These are phyloP conservation scores for Auricularia sp. DNA, from an alignment of 768 basidiomycete genomes.

Conservation along the genomic window DNA sequence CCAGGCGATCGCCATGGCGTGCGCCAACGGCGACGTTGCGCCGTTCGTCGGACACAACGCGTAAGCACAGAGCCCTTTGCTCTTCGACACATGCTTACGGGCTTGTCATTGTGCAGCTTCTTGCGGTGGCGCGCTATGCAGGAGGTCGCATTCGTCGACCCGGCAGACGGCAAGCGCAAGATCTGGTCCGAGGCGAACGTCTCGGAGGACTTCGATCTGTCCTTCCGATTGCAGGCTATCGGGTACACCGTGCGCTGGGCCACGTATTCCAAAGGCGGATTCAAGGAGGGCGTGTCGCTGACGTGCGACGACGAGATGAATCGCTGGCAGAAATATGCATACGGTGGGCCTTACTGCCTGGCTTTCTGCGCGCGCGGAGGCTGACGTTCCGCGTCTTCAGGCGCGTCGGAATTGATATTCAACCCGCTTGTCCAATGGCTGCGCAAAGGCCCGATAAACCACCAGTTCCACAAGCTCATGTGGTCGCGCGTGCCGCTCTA, in stretches of 20 bases:
- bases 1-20: constrained; percentile 62
- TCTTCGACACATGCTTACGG: too few relatives aligned
- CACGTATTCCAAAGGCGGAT: constrained; percentile 26
- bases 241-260: constrained; percentile 14
- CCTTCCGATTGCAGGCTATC: constrained; percentile 45
- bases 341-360: background rate
- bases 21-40: constrained; percentile 72
- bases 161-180: constrained; percentile 52
- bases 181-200: constrained; percentile 79
- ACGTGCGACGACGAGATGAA: constrained; percentile 31
- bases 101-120: constrained; percentile 27
- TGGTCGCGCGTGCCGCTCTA: constrained; percentile 4
- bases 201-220: constrained; percentile 79
- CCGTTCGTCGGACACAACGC: constrained; percentile 85
- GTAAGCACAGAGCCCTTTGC: too few relatives aligned
- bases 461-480: constrained; percentile 5
- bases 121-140: constrained; percentile 84
- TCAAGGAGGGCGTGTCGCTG: constrained; percentile 30
- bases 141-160: constrained; percentile 68
- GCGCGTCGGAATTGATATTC: constrained; percentile 24
- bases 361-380: background rate
- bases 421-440: constrained; percentile 24
- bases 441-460: constrained; percentile 23
- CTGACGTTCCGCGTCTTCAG: background rate
- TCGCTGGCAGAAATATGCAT: constrained; percentile 28